A percentile compares a stretch with the other conserved stretches of the same genome.
phyloP scores from a whole-genome alignment of 2,329 filamentous ascomycete genomes.

The Tolypocladium nubicola region DNA sequence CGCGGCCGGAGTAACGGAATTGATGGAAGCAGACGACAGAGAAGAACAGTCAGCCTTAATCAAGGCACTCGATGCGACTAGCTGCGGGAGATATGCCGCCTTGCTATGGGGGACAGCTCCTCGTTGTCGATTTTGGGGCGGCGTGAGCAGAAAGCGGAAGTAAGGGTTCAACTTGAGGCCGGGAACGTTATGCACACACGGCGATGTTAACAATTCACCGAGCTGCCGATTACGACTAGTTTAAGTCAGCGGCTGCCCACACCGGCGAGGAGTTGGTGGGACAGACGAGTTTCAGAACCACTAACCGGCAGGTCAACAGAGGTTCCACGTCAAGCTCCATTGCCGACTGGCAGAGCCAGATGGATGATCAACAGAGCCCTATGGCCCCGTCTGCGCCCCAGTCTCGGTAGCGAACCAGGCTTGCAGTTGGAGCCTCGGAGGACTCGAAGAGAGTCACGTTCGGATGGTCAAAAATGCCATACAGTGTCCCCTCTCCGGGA shows the following conservation, averaged over 20 bases:
- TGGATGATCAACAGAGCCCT: not conserved
- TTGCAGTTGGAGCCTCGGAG: no score
- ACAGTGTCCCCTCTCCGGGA: no score
- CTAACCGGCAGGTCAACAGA: not conserved
- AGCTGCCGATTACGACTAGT: not conserved
- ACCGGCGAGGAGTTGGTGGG: not conserved
- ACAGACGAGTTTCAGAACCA: not conserved
- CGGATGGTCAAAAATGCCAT: no score
- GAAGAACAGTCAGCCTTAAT: no score
- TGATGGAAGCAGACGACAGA: not conserved
- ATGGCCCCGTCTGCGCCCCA: no score
- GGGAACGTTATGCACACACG: not conserved
- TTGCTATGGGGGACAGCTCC: not conserved
- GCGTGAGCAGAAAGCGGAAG: no score
- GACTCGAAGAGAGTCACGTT: no score
- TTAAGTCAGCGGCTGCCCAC: not conserved
- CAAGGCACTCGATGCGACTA: no score
- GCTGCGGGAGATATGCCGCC: no score
- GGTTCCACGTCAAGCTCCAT: not conserved
- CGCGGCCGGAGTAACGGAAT: not conserved
- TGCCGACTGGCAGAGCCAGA: not conserved
- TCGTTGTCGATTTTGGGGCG: not conserved
- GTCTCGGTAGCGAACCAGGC: no score
- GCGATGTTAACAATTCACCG: not conserved
- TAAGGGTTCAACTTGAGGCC: not conserved